Conservation (phyloP, 2,329 filamentous ascomycete species). For the Phoma sp. region DNA sequence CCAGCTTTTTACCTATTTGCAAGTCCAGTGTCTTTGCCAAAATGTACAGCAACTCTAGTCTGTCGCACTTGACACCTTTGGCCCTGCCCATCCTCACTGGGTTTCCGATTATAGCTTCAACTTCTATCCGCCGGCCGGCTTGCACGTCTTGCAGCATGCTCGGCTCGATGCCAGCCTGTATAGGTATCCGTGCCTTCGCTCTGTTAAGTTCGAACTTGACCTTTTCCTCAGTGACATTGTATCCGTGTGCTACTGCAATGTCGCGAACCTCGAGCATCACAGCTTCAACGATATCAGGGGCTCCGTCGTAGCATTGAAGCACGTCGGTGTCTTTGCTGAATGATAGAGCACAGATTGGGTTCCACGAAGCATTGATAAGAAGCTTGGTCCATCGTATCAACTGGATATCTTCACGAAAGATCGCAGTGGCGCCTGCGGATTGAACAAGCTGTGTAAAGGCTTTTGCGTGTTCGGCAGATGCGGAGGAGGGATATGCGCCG, state of each 20-base stretch:
- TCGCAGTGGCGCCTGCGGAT: conserved; percentile 54
- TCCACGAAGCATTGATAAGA: conserved; percentile 67
- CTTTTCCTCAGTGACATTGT: conserved; percentile 47
- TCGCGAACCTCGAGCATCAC: conserved; percentile 56
- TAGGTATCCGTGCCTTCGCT: conserved; percentile 46
- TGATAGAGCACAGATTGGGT: conserved; percentile 65
- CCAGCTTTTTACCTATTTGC: conserved; percentile 29
- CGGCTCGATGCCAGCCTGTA: conserved; percentile 52
- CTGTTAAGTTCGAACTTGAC: conserved; percentile 49
- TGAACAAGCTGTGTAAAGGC: conserved; percentile 53
- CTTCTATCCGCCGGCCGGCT: conserved; percentile 52
- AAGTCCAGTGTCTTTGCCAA: conserved; percentile 53
- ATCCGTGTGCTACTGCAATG: conserved; percentile 52
- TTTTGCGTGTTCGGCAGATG: conserved; percentile 21
- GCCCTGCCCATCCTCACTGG: conserved; percentile 51
- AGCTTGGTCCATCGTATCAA: conserved; percentile 66
- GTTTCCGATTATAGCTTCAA: conserved; percentile 60
- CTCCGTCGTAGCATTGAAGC: conserved; percentile 50
- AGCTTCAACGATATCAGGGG: conserved; percentile 46
- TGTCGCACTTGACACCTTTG: conserved; percentile 50
- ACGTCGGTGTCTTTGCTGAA: conserved; percentile 61
- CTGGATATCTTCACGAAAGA: conserved; percentile 63
- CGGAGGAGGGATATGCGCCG: conserved; percentile 55
- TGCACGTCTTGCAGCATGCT: conserved; percentile 59
- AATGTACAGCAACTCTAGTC: conserved; percentile 55